These are phyloP conservation scores for Desmodesmus armatus DNA, from an alignment of 139 green algal species.

Conservation along the genomic window DNA sequence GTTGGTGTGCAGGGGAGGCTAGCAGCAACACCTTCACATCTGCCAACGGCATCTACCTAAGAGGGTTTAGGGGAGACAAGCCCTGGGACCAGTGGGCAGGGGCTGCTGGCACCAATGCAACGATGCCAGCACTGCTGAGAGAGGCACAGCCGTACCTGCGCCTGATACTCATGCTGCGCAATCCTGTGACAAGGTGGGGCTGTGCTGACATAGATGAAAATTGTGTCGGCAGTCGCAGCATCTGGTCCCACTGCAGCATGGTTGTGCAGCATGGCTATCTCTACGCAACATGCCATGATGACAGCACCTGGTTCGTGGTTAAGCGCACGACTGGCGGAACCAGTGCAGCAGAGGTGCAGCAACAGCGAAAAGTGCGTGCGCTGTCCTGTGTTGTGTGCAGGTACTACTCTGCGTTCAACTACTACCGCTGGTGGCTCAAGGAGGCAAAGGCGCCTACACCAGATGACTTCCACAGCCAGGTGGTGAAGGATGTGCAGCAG, in stretches of 20 bases:
- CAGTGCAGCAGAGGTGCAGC: too few relatives aligned
- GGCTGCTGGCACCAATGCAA: slow-evolving; percentile 51
- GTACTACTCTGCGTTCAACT: slow-evolving; percentile 69
- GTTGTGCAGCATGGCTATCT: slow-evolving; percentile 17
- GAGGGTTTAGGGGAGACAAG: slow-evolving; percentile 32
- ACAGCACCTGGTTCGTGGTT: too few relatives aligned
- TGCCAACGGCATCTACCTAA: slow-evolving; percentile 59
- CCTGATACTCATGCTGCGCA: slow-evolving; percentile 67
- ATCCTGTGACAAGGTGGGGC: slow-evolving; percentile 73
- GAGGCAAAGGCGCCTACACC: slow-evolving; percentile 41
- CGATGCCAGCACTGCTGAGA: slow-evolving; percentile 63
- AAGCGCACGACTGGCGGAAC: too few relatives aligned
- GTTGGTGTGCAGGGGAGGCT: too few relatives aligned
- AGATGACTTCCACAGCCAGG: slow-evolving; percentile 55
- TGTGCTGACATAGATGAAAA: too few relatives aligned
- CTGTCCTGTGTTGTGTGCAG: too few relatives aligned
- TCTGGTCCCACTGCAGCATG: slow-evolving; percentile 37
- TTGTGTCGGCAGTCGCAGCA: too few relatives aligned
- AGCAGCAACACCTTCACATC: slow-evolving; percentile 70
- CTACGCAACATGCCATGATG: too few relatives aligned
- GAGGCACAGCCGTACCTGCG: slow-evolving; percentile 66
- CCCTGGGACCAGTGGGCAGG: slow-evolving; percentile 14
- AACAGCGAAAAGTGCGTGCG: not conserved
- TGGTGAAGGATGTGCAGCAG: slow-evolving; percentile 50
- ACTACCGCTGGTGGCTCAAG: slow-evolving; percentile 68